Evolutionary conservation across 176 grass and related monocot genomes (phyloP), one percentile per base, ranked within the genome.

Genomic region (Bromus sterilis): DNA sequence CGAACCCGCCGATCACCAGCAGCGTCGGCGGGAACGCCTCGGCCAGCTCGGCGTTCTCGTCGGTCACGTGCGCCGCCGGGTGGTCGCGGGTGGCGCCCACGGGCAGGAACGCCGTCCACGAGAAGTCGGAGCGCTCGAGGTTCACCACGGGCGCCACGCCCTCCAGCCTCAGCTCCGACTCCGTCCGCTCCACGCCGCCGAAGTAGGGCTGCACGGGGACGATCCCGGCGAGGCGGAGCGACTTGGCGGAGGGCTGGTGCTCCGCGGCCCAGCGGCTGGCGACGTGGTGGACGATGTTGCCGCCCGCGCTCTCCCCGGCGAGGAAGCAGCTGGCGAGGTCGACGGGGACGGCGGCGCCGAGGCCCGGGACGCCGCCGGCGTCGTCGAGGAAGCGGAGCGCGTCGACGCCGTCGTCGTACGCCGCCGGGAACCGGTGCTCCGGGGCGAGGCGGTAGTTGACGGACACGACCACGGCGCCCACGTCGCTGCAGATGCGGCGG

Each of bases 261-360:
- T 46, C 9, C 26, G 84, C 31, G 15, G 90, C 59, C 90, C 90
- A 93, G 66, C 90, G 67, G 12, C 65, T 71, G 13, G 93, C 83
- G 34, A 93, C 90, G 78, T 97, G 93, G 82, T 97, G 90, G 20
- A 66, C 60, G 66, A 97, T 89, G 77, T 85, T 93, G 20, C 82
- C 93, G 25, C 93, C 93, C 16, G 90, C 90, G 72, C 87, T 90
- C 75, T 97, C 93, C 10, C 93, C 93, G 2, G 77, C 75, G 56
- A 97, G 79, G 70, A 93, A 93, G 77, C 84, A 77, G 40, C 30
- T 70, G 66, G 82, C 63, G 44, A 93, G 84, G 78, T 89, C 89
- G 56, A 81, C 76, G 41, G 28, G 85, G 29, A 25, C 70, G 56
- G 7, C 68, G 24, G 48, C 42, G 25, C 42, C 70, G 4, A 73